Conservation (phyloP, 192 early-diverging fungal genomes). For the Gigaspora rosea region DNA sequence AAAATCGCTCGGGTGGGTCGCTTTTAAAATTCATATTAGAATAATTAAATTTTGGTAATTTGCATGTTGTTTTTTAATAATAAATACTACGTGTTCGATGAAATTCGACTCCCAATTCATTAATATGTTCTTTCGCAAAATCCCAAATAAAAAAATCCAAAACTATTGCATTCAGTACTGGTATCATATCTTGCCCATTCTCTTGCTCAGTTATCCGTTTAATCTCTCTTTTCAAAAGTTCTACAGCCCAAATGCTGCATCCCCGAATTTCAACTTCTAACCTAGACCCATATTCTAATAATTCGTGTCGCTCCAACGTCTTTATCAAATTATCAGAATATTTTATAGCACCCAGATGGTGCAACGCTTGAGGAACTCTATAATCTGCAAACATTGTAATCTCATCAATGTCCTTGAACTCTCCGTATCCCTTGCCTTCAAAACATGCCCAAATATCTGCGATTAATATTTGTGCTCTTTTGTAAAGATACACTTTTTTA, state of each 20-base stretch:
- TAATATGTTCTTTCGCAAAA: slow-evolving; percentile 68
- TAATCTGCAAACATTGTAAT: slow-evolving; percentile 95
- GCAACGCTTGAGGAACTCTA: slow-evolving; percentile 69
- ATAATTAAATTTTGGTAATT: too few relatives aligned
- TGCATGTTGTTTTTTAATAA: slow-evolving; percentile 45
- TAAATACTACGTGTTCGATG: slow-evolving; percentile 66
- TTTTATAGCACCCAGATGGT: slow-evolving; percentile 66
- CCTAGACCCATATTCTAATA: slow-evolving; percentile 58
- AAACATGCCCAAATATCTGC: slow-evolving; percentile 88
- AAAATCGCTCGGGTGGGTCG: too few relatives aligned
- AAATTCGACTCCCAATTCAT: slow-evolving; percentile 59
- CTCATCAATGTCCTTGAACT: slow-evolving; percentile 72
- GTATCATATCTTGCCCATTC: slow-evolving; percentile 27
- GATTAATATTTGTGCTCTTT: slow-evolving; percentile 83
- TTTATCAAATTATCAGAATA: slow-evolving; percentile 63
- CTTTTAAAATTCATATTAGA: too few relatives aligned
- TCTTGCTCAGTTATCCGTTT: slow-evolving; percentile 9
- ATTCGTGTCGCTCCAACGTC: slow-evolving; percentile 43
- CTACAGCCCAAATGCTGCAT: slow-evolving; percentile 80
- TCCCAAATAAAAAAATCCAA: slow-evolving; percentile 93
- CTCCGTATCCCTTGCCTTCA: slow-evolving; percentile 61
- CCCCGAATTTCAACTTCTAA: slow-evolving; percentile 82
- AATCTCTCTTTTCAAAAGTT: slow-evolving; percentile 55
- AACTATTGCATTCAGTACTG: slow-evolving; percentile 69
- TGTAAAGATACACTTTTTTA: slow-evolving; percentile 67